phyloP scores from a whole-genome alignment of 2,329 filamentous ascomycete genomes.

The Botrytis aclada region DNA sequence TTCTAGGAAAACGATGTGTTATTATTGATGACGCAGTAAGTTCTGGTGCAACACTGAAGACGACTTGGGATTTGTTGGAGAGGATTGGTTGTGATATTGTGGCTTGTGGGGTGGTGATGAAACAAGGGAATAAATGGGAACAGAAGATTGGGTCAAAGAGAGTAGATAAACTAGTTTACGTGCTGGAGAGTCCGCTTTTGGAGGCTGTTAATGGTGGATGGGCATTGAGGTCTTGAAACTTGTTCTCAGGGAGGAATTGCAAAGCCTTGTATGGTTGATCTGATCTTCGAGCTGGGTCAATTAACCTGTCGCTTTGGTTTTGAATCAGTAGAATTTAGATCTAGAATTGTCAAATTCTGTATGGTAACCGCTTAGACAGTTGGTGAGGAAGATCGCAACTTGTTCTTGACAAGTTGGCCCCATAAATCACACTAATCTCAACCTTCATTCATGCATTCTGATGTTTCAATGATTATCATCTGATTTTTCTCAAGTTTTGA shows the following conservation, averaged over 20 bases:
- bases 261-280: neutral
- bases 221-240: constrained; percentile 19
- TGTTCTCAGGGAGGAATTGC: too few species aligned
- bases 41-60: constrained; percentile 32
- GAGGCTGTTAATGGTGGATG: constrained; percentile 30
- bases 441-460: neutral
- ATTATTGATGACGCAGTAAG: constrained; percentile 36
- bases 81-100: constrained; percentile 25
- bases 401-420: neutral
- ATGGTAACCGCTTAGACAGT: too few species aligned
- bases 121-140: constrained; percentile 32
- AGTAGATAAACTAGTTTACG: constrained; percentile 24
- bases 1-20: constrained; percentile 26
- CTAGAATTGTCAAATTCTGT: too few species aligned
- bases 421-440: too few species aligned
- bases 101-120: constrained; percentile 33
- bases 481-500: neutral
- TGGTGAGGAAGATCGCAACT: neutral
- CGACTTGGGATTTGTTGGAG: constrained; percentile 34
- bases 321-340: neutral
- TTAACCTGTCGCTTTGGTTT: neutral
- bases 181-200: constrained; percentile 33
- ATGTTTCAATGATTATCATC: neutral
- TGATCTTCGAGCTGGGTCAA: neutral
- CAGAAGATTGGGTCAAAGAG: constrained; percentile 25